Conservation (phyloP, 2,329 filamentous ascomycete genomes). For the Nemania abortiva region DNA sequence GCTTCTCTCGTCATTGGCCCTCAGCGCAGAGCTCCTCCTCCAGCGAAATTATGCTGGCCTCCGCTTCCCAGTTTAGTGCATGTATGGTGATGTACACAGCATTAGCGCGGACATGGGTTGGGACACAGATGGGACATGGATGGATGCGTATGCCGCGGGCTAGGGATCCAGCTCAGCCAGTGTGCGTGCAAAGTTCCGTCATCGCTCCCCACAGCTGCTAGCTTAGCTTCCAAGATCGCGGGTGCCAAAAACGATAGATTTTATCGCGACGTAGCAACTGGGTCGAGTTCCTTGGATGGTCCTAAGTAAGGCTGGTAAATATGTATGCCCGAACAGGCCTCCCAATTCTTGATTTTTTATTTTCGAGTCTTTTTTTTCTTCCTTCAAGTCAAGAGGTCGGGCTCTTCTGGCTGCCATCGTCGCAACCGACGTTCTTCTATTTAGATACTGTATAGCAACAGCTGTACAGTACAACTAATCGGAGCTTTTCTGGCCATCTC, state of each 20-base stretch:
- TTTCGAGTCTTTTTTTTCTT: not conserved
- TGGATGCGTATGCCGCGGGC: slow-evolving; percentile 5
- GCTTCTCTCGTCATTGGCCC: slow-evolving; percentile 20
- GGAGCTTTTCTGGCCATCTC: not conserved
- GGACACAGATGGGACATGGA: not conserved
- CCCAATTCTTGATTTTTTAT: slow-evolving; percentile 3
- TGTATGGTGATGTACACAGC: not conserved
- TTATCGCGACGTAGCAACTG: slow-evolving; percentile 23
- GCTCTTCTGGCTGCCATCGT: not conserved
- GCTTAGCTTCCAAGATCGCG: slow-evolving; percentile 31
- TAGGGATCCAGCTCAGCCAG: slow-evolving; percentile 21
- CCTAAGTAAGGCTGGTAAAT: slow-evolving; percentile 36
- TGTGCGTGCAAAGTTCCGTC: slow-evolving; percentile 40
- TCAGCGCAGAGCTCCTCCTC: not conserved
- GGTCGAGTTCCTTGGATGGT: slow-evolving; percentile 18
- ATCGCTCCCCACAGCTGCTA: slow-evolving; percentile 35
- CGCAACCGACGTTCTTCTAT: not conserved
- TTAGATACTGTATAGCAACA: not conserved
- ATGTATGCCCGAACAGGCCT: slow-evolving; percentile 11
- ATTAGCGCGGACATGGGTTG: not conserved
- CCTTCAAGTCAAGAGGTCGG: not conserved
- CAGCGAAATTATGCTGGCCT: slow-evolving; percentile 16
- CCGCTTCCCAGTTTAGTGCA: slow-evolving; percentile 9
- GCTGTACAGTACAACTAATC: not conserved
- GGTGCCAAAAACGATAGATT: slow-evolving; percentile 34